Evolutionary conservation across 352 stramenopile genomes (phyloP), one percentile per base, ranked within the genome.

Genomic region (Globisporangium middletonii): DNA sequence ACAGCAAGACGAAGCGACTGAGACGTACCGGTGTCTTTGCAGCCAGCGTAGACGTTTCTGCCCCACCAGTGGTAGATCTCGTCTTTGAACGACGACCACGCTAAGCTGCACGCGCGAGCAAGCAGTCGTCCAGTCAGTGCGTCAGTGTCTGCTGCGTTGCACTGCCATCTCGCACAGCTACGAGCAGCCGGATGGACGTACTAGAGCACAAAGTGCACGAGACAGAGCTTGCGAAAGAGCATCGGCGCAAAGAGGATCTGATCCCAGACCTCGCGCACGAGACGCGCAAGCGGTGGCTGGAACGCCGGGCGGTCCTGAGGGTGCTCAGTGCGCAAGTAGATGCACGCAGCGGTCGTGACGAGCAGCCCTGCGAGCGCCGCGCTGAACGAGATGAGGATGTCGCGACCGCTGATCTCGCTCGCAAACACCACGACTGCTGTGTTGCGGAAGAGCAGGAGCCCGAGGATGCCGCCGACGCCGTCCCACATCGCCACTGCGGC

Each of bases 21-120:
- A n/a, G 27, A 8, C 28, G 16, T 62, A 77, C 71, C 66, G 53
- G 60, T 54, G 33, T 75, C 50, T 41, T 84, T 89, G 74, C 82
- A 92, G 28, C 82, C 82, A 33, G 57, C 48, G 59, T 87, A 92
- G 3, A 92, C 82, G 50, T 86, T 73, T 15, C 69, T 71, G 6
- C 74, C 77, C 82, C 82, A 92, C 82, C 82, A 92, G 43, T 75
- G 71, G 59, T 82, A 92, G 43, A 78, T 77, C 57, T 88, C 76
- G 55, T 87, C 76, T 45, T 79, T 78, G 30, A 92, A 92, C n/a
- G 77, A 71, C 19, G 71, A 74, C 79, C 79, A 92, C 11, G 79
- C 79, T 43, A 87, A 89, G 61, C 77, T 87, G 49, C 3, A 44
- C 42, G 3, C 28, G 51, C 19, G 47, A 46, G 1, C 19, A 61